Base-by-base conservation (phyloP, 768 basidiomycete genomes). In the Cystofilobasidium macerans region DNA sequence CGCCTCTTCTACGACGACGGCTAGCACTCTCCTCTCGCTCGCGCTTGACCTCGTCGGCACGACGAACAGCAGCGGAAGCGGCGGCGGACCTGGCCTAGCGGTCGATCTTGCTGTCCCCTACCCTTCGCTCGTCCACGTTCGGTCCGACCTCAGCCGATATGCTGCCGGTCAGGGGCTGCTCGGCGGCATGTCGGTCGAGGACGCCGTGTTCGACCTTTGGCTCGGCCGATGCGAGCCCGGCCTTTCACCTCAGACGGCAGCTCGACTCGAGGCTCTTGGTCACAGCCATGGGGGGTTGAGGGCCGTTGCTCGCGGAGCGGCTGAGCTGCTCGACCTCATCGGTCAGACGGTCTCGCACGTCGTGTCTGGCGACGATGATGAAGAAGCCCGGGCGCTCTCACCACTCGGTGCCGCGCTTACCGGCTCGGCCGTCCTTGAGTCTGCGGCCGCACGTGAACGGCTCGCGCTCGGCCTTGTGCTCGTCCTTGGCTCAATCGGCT, bases 371-470 rank as follows among this genome's bases (percentile, higher is more conserved):
- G 51, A 16, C 28, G 51, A 54, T 14, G 51, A 18, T 3, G 51
- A 54, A 7, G 30, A 11, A 13, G 35, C 6, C 26, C 2, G 26
- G 3, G 53, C 45, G 1, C 69, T 64, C 57, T 70, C 74, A 6
- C 67, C 70, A 14, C 60, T 70, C 11, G 74, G 72, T 1, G 69
- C 73, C 40, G 62, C 70, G n/a, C 59, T 76, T 16, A 48, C 71
- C 24, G 57, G 72, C 6, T 67, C 74, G 0, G 61, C 58, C 1
- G 48, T 74, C n/a, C 57, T 65, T 3, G 28, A 53, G 6, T 62
- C 61, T 22, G 68, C 75, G 35, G 57, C 61, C 5, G 40, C 62
- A n/a, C 70, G 74, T 0, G 71, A 70, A 35, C 53, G 24, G 6
- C 43, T 72, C 26, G 69, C 73, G 18, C 57, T 70, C n/a, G 63